These are phyloP conservation scores for Mycena galopus DNA, from an alignment of 768 basidiomycete genomes.

Conservation along the genomic window DNA sequence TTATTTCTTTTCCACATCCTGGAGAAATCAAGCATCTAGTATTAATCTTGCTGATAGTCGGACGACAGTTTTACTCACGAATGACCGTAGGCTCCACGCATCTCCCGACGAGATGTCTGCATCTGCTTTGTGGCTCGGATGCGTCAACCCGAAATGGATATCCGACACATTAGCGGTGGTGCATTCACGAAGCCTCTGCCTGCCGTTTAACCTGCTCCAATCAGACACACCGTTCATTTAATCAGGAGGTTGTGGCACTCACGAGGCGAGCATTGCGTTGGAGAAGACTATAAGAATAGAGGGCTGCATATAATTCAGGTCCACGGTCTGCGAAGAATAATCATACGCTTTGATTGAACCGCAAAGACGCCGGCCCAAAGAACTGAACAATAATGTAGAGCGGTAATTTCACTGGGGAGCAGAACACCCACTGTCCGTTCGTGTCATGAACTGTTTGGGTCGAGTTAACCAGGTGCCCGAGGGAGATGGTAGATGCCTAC, in stretches of 20 bases:
- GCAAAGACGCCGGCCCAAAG: background rate
- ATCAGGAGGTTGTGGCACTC: background rate
- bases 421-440: background rate
- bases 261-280: conserved; percentile 1
- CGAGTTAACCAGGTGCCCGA: background rate
- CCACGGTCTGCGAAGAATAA: background rate
- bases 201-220: background rate
- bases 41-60: background rate
- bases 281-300: background rate
- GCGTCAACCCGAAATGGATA: background rate
- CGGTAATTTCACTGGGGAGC: background rate
- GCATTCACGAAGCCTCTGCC: background rate
- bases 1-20: background rate
- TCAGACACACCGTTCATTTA: background rate
- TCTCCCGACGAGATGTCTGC: background rate
- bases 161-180: background rate
- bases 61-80: background rate
- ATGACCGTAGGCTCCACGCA: background rate
- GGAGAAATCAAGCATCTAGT: background rate
- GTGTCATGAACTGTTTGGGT: background rate
- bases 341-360: background rate
- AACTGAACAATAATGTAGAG: background rate
- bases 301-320: background rate
- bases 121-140: background rate
- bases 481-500: background rate